A percentile compares a stretch with the other conserved stretches of the same genome.
Conservation (phyloP, 192 early-diverging fungal genomes). For the Podila horticola region DNA sequence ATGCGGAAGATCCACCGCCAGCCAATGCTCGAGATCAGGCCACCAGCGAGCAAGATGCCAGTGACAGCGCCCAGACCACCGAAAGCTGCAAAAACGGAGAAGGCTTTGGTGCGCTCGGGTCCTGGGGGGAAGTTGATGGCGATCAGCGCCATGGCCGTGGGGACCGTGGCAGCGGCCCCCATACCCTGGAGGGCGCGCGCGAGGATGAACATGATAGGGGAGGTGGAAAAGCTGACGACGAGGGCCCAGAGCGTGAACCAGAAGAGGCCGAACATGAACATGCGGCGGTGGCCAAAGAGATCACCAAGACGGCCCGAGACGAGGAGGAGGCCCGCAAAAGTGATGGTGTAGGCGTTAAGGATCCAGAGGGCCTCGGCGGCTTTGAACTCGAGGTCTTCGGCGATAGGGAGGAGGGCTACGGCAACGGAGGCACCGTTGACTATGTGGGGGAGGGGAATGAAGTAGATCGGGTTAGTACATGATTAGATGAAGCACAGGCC, state of each 20-base stretch:
- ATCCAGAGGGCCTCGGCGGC: conserved; percentile 35
- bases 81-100: conserved; percentile 41
- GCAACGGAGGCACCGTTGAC: conserved; percentile 46
- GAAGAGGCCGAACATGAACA: conserved; percentile 43
- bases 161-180: conserved; percentile 39
- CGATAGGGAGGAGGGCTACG: conserved; percentile 41
- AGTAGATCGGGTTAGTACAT: no score
- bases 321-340: conserved; percentile 46
- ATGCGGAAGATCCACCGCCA: conserved; percentile 54
- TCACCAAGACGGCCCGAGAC: conserved; percentile 49
- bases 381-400: conserved; percentile 23
- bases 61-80: conserved; percentile 32
- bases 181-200: conserved; percentile 45
- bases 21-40: conserved; percentile 37
- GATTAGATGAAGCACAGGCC: no score
- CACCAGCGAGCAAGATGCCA: conserved; percentile 50
- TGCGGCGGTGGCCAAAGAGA: conserved; percentile 49
- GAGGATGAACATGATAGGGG: conserved; percentile 42
- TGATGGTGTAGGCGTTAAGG: conserved; percentile 44
- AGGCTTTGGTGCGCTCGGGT: conserved; percentile 28
- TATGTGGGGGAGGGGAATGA: neutral
- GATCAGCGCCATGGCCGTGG: conserved; percentile 44
- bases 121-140: conserved; percentile 37
- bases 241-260: conserved; percentile 43
- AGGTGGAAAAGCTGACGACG: conserved; percentile 36